Evolutionary conservation across 257 asterid species (phyloP).

Genomic region (Paulownia fortunei): DNA sequence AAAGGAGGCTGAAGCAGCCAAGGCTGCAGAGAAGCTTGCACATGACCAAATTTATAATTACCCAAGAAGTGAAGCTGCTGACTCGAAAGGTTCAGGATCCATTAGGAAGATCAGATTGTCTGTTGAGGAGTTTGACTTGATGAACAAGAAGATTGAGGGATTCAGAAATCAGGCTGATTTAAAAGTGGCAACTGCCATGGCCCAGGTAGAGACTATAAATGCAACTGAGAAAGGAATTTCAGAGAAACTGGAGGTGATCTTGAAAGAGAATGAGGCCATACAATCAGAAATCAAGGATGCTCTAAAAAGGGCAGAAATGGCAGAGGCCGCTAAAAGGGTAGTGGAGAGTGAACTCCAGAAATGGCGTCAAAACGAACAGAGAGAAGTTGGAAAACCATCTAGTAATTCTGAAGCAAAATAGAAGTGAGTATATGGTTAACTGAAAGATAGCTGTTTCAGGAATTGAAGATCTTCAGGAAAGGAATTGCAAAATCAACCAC

Average conservation of each 20-base stretch:
- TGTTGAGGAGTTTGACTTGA: constrained; percentile 46
- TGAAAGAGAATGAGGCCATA: constrained; percentile 50
- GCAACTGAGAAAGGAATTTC: constrained; percentile 43
- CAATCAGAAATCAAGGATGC: constrained; percentile 62
- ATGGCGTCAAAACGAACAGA: constrained; percentile 51
- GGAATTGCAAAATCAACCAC: constrained; percentile 30
- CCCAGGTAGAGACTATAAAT: constrained; percentile 48
- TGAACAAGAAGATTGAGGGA: constrained; percentile 54
- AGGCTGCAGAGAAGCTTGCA: constrained; percentile 58
- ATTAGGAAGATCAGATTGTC: constrained; percentile 48
- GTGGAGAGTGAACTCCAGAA: constrained; percentile 65
- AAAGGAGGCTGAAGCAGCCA: constrained; percentile 59
- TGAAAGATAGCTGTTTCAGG: not conserved
- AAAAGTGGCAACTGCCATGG: constrained; percentile 61
- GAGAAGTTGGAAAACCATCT: constrained; percentile 40
- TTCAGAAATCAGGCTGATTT: constrained; percentile 49
- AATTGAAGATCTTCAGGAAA: constrained; percentile 25
- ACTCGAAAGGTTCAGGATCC: constrained; percentile 24
- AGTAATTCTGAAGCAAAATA: constrained; percentile 19
- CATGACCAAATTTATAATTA: constrained; percentile 47
- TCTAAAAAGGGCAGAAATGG: constrained; percentile 66
- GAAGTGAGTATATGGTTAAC: not conserved
- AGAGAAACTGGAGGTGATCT: constrained; percentile 47
- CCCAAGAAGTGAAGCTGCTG: constrained; percentile 28
- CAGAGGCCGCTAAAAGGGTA: constrained; percentile 63